A percentile compares a stretch with the other conserved stretches of the same genome.
phyloP scores from a whole-genome alignment of 345 rosid genomes.

The Laguncularia racemosa region DNA sequence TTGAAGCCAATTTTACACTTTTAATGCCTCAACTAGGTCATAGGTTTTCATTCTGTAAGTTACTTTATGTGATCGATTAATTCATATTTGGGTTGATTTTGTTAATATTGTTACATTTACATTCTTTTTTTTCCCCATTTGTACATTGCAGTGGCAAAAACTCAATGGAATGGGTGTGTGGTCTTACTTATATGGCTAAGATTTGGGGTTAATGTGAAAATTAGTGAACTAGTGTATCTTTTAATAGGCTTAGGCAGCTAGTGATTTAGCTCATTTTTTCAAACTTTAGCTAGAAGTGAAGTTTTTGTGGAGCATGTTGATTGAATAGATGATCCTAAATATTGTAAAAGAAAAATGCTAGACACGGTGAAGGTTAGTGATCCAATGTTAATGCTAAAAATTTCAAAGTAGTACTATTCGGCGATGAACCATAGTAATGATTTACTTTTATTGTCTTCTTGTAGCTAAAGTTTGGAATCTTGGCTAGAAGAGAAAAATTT shows the following conservation, averaged over 20 bases:
- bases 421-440: not conserved
- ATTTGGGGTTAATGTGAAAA: not conserved
- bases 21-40: too few species aligned
- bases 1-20: too few species aligned
- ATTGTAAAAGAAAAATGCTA: not conserved
- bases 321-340: not conserved
- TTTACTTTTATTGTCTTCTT: not conserved
- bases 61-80: too few species aligned
- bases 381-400: too few species aligned
- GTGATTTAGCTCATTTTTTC: not conserved
- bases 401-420: not conserved
- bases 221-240: not conserved
- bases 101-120: too few species aligned
- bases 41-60: too few species aligned
- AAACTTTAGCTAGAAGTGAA: too few species aligned
- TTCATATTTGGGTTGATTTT: too few species aligned
- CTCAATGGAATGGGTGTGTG: not conserved
- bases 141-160: too few species aligned
- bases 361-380: not conserved
- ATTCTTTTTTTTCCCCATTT: too few species aligned
- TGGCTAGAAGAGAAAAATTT: not conserved
- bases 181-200: slow-evolving; percentile 1
- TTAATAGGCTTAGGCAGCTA: not conserved
- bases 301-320: not conserved
- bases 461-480: slow-evolving; percentile 5